Conservation (phyloP, 2,329 filamentous ascomycete genomes). For the Teratosphaeriaceae sp. region DNA sequence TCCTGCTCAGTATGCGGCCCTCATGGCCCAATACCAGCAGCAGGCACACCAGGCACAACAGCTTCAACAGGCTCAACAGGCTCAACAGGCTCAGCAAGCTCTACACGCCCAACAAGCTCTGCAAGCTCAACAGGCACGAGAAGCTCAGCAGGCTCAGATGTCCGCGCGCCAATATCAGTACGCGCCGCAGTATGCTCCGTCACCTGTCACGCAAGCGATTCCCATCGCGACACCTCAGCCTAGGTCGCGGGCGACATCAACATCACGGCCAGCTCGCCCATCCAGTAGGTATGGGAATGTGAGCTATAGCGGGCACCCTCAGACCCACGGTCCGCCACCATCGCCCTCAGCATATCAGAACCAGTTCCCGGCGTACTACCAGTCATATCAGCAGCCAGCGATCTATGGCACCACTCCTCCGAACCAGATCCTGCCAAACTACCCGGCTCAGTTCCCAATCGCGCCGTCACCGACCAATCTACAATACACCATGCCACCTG, state of each 20-base stretch:
- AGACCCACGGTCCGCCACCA: constrained; percentile 16
- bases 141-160: constrained; percentile 6
- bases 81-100: constrained; percentile 7
- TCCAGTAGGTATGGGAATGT: constrained; percentile 17
- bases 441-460: constrained; percentile 18
- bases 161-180: constrained; percentile 14
- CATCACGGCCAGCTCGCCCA: constrained; percentile 12
- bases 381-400: constrained; percentile 7
- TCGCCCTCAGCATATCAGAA: constrained; percentile 23
- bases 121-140: constrained; percentile 7
- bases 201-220: background rate
- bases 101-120: too few relatives aligned
- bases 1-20: constrained; percentile 6
- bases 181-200: constrained; percentile 1
- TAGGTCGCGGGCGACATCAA: background rate
- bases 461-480: constrained; percentile 14
- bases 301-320: constrained; percentile 1
- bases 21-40: constrained; percentile 5
- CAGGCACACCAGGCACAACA: constrained; percentile 5
- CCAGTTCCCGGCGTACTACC: constrained; percentile 11
- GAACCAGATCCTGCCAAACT: constrained; percentile 16
- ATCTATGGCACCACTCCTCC: constrained; percentile 14
- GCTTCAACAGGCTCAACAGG: constrained; percentile 7
- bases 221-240: background rate
- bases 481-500: constrained; percentile 13